These are phyloP conservation scores for Vaccinium vitisidaea DNA, from an alignment of 148 eudicot genomes.

Conservation along the genomic window DNA sequence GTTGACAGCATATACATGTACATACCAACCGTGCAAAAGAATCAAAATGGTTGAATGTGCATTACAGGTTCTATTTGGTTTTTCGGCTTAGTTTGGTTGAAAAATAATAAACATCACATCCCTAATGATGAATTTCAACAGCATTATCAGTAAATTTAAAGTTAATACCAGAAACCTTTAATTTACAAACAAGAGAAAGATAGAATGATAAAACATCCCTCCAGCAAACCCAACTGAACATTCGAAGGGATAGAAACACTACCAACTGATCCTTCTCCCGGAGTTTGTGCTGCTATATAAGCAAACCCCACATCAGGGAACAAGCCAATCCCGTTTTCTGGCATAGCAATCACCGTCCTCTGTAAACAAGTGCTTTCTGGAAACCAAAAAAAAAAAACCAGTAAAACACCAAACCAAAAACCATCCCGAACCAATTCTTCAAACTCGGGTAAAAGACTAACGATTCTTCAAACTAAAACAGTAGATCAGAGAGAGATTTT, in stretches of 20 bases:
- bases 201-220: background rate
- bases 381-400: background rate
- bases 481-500: too few species aligned
- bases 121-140: background rate
- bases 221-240: background rate
- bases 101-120: background rate
- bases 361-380: too few species aligned
- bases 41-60: background rate
- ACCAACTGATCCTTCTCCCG: constrained; percentile 96
- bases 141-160: background rate
- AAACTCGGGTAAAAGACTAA: too few species aligned
- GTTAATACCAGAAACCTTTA: background rate
- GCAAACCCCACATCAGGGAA: constrained; percentile 99
- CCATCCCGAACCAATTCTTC: too few species aligned
- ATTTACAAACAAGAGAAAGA: background rate
- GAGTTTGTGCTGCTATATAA: constrained; percentile 84
- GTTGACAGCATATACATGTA: too few species aligned
- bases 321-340: constrained; percentile 94
- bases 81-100: background rate
- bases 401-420: too few species aligned
- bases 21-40: background rate
- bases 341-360: constrained; percentile 76
- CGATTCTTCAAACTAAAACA: too few species aligned
- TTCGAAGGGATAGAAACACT: constrained; percentile 23
- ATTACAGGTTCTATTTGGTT: background rate